phyloP scores from a whole-genome alignment of 1,284 basidiomycete species.

The Microstroma glucosiphilum region DNA sequence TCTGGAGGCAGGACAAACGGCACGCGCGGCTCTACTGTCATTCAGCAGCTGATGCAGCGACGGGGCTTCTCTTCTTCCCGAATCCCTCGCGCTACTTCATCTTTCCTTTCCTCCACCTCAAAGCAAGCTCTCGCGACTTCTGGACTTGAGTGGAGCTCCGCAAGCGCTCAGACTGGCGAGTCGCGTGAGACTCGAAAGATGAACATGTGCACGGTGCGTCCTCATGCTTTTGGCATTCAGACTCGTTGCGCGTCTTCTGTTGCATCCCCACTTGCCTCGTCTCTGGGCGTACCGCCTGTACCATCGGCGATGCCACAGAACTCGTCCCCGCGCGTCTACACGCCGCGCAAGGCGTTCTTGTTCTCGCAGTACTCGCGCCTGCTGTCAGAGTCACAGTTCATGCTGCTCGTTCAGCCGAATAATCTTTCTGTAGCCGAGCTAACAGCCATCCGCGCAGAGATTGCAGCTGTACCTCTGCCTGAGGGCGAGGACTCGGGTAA shows the following conservation, averaged over 20 bases:
- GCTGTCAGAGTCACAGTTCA: constrained; percentile 26
- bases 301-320: constrained; percentile 11
- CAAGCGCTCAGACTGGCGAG: constrained; percentile 23
- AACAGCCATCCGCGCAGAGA: constrained; percentile 27
- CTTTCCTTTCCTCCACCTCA: constrained; percentile 26
- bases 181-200: constrained; percentile 39
- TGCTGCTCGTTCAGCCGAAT: constrained; percentile 39
- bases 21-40: constrained; percentile 25
- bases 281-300: constrained; percentile 3
- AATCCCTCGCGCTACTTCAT: constrained; percentile 19
- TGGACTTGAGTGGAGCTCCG: constrained; percentile 29
- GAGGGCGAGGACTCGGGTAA: constrained; percentile 11
- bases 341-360: constrained; percentile 35
- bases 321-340: constrained; percentile 13
- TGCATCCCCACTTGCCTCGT: constrained; percentile 12
- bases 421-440: constrained; percentile 38
- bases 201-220: constrained; percentile 47
- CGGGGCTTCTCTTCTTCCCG: constrained; percentile 29
- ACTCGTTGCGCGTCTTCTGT: constrained; percentile 19
- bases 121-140: constrained; percentile 32
- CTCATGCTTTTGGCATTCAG: not conserved
- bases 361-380: constrained; percentile 35
- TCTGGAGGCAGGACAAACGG: constrained; percentile 7
- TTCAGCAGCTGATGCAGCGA: constrained; percentile 22
- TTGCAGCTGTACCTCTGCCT: constrained; percentile 29